phyloP scores from a whole-genome alignment of 192 early-diverging fungal genomes.

The Backusella tuberculispora region DNA sequence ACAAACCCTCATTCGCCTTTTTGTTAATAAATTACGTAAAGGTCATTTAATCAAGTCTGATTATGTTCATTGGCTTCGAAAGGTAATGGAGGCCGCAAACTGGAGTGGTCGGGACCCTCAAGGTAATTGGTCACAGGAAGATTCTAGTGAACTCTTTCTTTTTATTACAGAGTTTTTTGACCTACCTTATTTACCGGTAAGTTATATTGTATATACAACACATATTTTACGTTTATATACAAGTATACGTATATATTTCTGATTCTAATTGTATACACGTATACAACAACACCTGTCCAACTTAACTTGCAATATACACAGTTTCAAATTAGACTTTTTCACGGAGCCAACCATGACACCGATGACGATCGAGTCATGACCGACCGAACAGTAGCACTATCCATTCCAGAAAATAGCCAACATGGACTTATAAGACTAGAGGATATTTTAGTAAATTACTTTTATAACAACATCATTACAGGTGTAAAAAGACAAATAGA shows the following conservation, averaged over 20 bases:
- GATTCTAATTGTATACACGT: too few species aligned
- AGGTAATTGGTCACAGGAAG: slow-evolving; percentile 57
- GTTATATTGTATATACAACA: slow-evolving; percentile 10
- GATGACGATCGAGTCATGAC: slow-evolving; percentile 71
- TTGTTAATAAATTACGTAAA: slow-evolving; percentile 64
- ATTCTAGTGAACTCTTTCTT: slow-evolving; percentile 70
- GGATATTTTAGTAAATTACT: slow-evolving; percentile 57
- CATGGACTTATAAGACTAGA: slow-evolving; percentile 49
- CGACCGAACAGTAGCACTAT: slow-evolving; percentile 55
- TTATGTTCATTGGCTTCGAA: slow-evolving; percentile 55
- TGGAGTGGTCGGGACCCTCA: slow-evolving; percentile 45
- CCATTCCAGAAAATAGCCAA: slow-evolving; percentile 6
- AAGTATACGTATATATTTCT: too few species aligned
- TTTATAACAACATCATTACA: slow-evolving; percentile 66
- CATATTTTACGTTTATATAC: too few species aligned
- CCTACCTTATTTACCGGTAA: slow-evolving; percentile 70
- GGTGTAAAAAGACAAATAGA: slow-evolving; percentile 53
- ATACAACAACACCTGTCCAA: background rate
- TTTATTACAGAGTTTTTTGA: slow-evolving; percentile 66
- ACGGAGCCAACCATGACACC: slow-evolving; percentile 65
- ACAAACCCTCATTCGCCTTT: slow-evolving; percentile 54
- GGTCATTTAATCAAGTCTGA: slow-evolving; percentile 59
- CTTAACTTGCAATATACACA: background rate
- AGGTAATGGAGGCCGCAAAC: slow-evolving; percentile 51
- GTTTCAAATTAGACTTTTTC: slow-evolving; percentile 62